phyloP scores from a whole-genome alignment of 345 rosid genomes.

The Moricandia moricandioides region DNA sequence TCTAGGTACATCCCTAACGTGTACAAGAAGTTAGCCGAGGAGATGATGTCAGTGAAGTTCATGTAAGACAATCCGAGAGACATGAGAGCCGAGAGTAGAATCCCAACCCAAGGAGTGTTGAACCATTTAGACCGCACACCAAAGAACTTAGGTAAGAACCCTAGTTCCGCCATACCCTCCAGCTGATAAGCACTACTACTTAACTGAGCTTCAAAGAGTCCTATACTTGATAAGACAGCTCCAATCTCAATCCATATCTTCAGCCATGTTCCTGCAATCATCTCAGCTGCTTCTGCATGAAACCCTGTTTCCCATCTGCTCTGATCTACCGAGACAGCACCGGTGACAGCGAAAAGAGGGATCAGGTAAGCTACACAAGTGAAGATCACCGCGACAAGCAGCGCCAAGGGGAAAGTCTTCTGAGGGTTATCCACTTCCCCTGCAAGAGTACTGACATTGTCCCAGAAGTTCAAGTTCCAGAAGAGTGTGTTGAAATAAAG shows the following conservation, averaged over 20 bases:
- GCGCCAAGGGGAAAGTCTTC: conserved; percentile 65
- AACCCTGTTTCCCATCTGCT: conserved; percentile 64
- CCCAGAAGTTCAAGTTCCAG: conserved; percentile 96
- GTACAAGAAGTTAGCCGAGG: conserved; percentile 69
- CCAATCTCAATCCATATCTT: conserved; percentile 71
- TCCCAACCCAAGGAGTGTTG: conserved; percentile 80
- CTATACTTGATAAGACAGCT: conserved; percentile 65
- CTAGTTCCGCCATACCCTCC: conserved; percentile 75
- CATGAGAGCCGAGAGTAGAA: conserved; percentile 48
- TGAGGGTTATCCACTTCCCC: conserved; percentile 78
- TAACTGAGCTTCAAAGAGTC: conserved; percentile 79
- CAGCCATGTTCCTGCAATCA: conserved; percentile 79
- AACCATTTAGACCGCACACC: conserved; percentile 57
- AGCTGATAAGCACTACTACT: conserved; percentile 76
- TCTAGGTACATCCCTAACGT: conserved; percentile 74
- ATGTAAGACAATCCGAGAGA: conserved; percentile 53
- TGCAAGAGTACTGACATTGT: conserved; percentile 78
- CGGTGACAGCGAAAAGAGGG: conserved; percentile 78
- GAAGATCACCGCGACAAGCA: conserved; percentile 63
- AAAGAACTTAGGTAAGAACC: conserved; percentile 54
- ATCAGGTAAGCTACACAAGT: conserved; percentile 75
- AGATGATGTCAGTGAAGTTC: conserved; percentile 53
- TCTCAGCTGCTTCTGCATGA: conserved; percentile 68
- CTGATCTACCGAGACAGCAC: conserved; percentile 65
- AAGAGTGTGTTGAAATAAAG: conserved; percentile 84